Evolutionary conservation across 2,329 filamentous ascomycete species (phyloP), one percentile per base, ranked within the genome.

Genomic region (Ilyonectria sp.): DNA sequence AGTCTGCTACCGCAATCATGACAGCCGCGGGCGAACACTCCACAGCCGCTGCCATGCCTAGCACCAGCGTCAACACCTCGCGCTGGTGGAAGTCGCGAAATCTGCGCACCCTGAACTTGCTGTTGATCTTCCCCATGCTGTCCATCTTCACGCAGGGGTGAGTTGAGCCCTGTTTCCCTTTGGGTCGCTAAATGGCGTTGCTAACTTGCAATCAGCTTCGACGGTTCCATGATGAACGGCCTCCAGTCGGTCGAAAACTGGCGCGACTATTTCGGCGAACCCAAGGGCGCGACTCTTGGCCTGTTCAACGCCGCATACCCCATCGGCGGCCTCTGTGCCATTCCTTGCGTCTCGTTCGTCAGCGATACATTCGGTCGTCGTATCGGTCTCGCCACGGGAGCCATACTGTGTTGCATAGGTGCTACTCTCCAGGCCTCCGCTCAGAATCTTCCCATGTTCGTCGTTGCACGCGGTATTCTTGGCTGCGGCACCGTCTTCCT

Each of bases 371-470:
- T 60, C 9, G 57, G 57, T 5, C 44, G 57, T 2, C 57, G 57
- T 31, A n/a, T 33, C 21, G 57, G 44, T n/a, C 26, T 60, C 23
- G 57, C 44, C n/a, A 50, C 23, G 10, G 57, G 57, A 21, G 57
- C 57, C 3, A 2, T 49, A 1, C 13, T 60, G 8, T 60, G 57
- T 26, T 37, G 26, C 15, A 10, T 65, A 26, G 63, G 67, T 23
- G 69, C 67, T 11, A 29, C 43, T 6, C 47, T 67, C 1, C 60
- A 67, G 29, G 37, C n/a, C 11, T 29, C 35, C 21, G 65, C 65
- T 6, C 37, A 47, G 7, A 67, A 63, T 10, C 8, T 67, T 8
- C 31, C 65, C 37, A 67, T 67, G 65, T 67, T 63, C 19, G 59
- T 67, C 19, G 33, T 63, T 17, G 33, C 60, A 2, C 46, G 65